phyloP scores from a whole-genome alignment of 148 eudicot genomes.

The Rhododendron griersonianum region DNA sequence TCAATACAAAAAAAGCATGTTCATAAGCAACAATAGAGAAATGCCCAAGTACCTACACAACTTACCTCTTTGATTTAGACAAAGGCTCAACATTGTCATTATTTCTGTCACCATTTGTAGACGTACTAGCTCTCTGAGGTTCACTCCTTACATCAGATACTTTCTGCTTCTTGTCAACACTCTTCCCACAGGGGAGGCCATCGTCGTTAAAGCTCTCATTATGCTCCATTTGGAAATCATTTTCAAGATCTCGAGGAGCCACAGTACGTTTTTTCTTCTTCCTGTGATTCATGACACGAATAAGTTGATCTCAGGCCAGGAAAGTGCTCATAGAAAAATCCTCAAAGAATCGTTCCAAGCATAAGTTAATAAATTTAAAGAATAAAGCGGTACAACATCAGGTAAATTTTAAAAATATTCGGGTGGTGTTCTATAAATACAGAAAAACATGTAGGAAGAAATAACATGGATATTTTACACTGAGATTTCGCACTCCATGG shows the following conservation, averaged over 20 bases:
- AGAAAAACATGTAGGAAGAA: not conserved
- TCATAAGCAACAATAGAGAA: not conserved
- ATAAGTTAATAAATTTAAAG: not conserved
- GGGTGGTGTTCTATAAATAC: not conserved
- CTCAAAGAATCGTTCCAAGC: not conserved
- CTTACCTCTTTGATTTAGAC: constrained; percentile 29
- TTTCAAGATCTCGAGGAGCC: constrained; percentile 21
- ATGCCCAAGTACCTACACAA: not conserved
- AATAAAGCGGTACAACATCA: not conserved
- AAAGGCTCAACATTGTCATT: constrained; percentile 9
- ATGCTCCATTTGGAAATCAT: constrained; percentile 23
- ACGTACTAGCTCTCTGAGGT: constrained; percentile 18
- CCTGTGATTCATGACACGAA: constrained; percentile 28
- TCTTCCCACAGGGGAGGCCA: constrained; percentile 11
- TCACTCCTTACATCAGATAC: constrained; percentile 16
- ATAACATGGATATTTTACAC: not conserved
- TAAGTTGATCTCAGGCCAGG: not conserved
- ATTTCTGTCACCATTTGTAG: constrained; percentile 16
- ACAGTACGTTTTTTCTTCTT: constrained; percentile 43
- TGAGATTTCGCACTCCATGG: not conserved
- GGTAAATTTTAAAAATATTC: not conserved
- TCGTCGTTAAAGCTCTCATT: constrained; percentile 9
- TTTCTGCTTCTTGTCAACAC: constrained; percentile 28
- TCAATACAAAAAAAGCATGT: not conserved
- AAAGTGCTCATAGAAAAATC: not conserved